Evolutionary conservation across 1,284 basidiomycete genomes (phyloP), one percentile per base, ranked within the genome.

Genomic region (Agroathelia rolfsii): DNA sequence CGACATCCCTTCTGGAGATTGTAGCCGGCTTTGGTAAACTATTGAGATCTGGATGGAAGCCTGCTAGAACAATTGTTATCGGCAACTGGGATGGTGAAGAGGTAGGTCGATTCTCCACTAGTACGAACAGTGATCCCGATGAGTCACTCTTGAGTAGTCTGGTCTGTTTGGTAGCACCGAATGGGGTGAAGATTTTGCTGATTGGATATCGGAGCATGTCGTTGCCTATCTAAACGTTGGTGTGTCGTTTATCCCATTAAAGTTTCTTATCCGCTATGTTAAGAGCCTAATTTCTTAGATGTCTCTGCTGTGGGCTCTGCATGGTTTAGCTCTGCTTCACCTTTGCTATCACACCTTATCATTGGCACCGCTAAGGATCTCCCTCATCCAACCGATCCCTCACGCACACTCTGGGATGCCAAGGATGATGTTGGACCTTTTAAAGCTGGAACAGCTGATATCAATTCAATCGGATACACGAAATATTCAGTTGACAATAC

Each of bases 61-160:
- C 93, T 3, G 59, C 92, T 24, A 66, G 92, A 36, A 93, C 86
- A 11, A 76, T 94, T 46, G 58, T 94, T n/a, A 66, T 96, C 32
- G 88, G 85, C 3, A 84, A 77, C 41, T 95, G 88, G 90, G 89
- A 94, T 54, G 93, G 76, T 0, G 92, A 96, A 59, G 93, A 92
- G 67, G 76, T 79, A 28, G 26, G 51, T 42, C 2, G 21, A 13
- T 9, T 21, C 11, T 37, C 22, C 31, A 20, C 18, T 35, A n/a
- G n/a, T n/a, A n/a, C 24, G 6, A 12, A 23, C 13, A 8, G 14
- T 36, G 6, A 19, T 19, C 15, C 31, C 10, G 12, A 34, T 16
- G 25, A 11, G 35, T 28, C 17, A 38, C 24, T 38, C 30, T 5
- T 19, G 10, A 36, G 3, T 34, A 87, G 75, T 88, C 89, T 40